Evolutionary conservation across 208 protist genomes (phyloP), one percentile per base, ranked within the genome.

Genomic region (Herpetomonas samuelpessoai): DNA sequence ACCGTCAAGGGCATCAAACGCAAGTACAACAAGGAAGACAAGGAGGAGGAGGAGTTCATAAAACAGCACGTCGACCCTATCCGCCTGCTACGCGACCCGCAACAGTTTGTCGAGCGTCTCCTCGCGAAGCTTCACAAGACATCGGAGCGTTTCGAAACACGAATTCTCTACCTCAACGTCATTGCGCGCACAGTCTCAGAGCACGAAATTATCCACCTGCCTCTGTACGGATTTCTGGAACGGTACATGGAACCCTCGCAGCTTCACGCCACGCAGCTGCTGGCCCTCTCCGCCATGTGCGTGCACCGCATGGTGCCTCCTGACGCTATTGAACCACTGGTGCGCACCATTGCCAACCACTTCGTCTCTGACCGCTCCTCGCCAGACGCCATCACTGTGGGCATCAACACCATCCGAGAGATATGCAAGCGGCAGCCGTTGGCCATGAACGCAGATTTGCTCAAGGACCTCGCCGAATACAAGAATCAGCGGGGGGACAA

Each of bases 221-320:
- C 97, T 27, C 95, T 99, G 24, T 99, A 99, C 77, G 83, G 91
- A 18, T 99, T 94, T 59, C 54, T 99, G 18, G 92, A 98, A 71
- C 87, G 93, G 12, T 99, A 99, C 83, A 79, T 98, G 66, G 83
- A 98, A 71, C 97, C 98, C 2, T 92, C 97, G 26, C 97, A 99
- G 73, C 76, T 98, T 26, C 83, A 99, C 56, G 85, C 98, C 12
- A 98, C 97, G 18, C 77, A 93, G 57, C 72, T 99, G n/a, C 78
- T 99, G 2, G 95, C 96, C 1, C 87, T 98, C 26, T 84, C 87
- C 18, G 83, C 96, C 3, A 97, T 98, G 89, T 94, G 97, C 27
- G 92, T 96, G 29, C 98, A 99, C 68, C 78, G 83, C 14, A 78
- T 98, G 51, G 78, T 98, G 6, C 95, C 97, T 9, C 97, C 97